Evolutionary conservation across 768 basidiomycete genomes (phyloP).

Genomic region (Tricholoma furcatifolium): DNA sequence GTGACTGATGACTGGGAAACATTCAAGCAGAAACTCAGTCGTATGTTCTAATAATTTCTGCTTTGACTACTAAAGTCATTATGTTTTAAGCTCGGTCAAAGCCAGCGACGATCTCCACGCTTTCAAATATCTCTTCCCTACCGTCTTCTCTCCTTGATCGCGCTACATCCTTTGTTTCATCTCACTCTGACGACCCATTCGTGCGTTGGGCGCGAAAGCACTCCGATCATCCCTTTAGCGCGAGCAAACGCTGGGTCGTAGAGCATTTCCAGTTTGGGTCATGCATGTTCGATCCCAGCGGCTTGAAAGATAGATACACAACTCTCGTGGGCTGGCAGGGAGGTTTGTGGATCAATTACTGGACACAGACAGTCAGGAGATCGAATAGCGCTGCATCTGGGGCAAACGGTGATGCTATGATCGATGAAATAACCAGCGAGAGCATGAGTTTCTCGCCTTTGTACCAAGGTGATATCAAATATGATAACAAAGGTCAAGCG

Average conservation of each 20-base stretch:
- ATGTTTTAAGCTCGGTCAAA: not conserved
- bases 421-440: conserved; percentile 11
- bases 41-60: conserved; percentile 11
- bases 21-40: conserved; percentile 36
- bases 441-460: not conserved
- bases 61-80: not conserved
- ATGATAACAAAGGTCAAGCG: conserved; percentile 17
- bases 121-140: conserved; percentile 13
- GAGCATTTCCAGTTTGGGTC: conserved; percentile 59
- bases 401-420: conserved; percentile 13
- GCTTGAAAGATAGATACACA: conserved; percentile 48
- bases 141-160: conserved; percentile 27
- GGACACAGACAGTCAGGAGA: conserved; percentile 45
- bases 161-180: conserved; percentile 36
- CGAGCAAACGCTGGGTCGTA: conserved; percentile 48
- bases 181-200: conserved; percentile 41
- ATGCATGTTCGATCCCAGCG: conserved; percentile 56
- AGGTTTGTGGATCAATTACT: conserved; percentile 61
- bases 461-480: not conserved
- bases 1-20: conserved; percentile 52
- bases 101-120: conserved; percentile 2
- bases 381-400: not conserved
- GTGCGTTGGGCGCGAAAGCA: conserved; percentile 54
- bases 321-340: conserved; percentile 46
- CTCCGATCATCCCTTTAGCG: conserved; percentile 46